Base-by-base conservation (phyloP, 139 green algal genomes). In the Dunaliella primolecta region DNA sequence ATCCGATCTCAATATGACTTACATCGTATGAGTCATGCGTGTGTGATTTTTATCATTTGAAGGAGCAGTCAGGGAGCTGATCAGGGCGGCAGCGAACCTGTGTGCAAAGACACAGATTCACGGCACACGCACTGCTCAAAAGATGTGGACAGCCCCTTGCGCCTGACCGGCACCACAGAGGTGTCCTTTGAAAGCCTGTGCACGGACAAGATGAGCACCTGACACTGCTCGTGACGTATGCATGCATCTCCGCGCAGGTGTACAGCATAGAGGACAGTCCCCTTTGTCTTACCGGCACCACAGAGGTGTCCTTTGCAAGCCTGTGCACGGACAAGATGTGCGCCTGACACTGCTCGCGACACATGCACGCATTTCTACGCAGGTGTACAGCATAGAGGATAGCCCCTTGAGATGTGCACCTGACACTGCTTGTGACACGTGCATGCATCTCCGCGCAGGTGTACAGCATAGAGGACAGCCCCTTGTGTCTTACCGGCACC, bases 91-190 rank as follows among this genome's bases (percentile, higher is more conserved):
- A n/a, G n/a, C n/a, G n/a, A n/a, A n/a, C n/a, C n/a, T n/a, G n/a
- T n/a, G n/a, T n/a, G n/a, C n/a, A n/a, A n/a, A n/a, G n/a, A n/a
- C n/a, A n/a, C n/a, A n/a, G n/a, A n/a, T n/a, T n/a, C n/a, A n/a
- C n/a, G n/a, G n/a, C n/a, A n/a, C n/a, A n/a, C n/a, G n/a, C n/a
- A n/a, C n/a, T n/a, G n/a, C n/a, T n/a, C n/a, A n/a, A n/a, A n/a
- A n/a, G n/a, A n/a, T n/a, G 83, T 88, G 80, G 91, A 96, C 89
- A 94, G 87, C 25, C 88, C 92, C 7, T 90, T 99, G 71, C 98
- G 97, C 89, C 90, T 99, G 24, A 97, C 97, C 2, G 97, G 97
- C 72, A 99, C 97, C 0, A 95, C 97, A 27, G 97, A 99, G 88
- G 96, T 99, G 36, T 96, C 96, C 0, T 90, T 99, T n/a, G 97